Evolutionary conservation across 1,284 basidiomycete genomes (phyloP).

Genomic region (Sanguinoderma infundibulare): DNA sequence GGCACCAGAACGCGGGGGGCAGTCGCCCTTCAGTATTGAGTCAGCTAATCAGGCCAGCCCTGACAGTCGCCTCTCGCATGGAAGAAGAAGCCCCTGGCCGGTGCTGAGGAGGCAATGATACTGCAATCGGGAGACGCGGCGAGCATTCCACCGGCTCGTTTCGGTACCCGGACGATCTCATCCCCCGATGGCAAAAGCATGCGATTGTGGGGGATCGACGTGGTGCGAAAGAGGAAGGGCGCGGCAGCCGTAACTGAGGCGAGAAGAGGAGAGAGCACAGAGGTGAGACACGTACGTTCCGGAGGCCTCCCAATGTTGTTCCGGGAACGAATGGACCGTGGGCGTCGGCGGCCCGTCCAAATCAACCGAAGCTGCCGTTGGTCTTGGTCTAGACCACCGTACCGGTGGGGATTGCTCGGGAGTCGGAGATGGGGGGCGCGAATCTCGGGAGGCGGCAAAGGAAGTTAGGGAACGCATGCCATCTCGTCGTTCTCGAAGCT

Average conservation of each 20-base stretch:
- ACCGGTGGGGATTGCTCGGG: constrained; percentile 17
- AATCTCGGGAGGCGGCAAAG: constrained; percentile 12
- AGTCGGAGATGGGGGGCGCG: constrained; percentile 19
- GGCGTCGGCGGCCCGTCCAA: background rate
- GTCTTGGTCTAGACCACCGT: background rate
- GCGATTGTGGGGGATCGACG: constrained; percentile 24
- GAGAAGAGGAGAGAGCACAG: background rate
- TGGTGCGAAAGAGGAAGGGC: constrained; percentile 10
- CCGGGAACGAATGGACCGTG: background rate
- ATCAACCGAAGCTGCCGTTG: background rate
- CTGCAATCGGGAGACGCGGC: constrained; percentile 7
- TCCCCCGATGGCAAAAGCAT: constrained; percentile 4
- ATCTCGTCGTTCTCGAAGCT: constrained; percentile 16
- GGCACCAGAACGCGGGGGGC: constrained; percentile 3
- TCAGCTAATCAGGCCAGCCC: constrained; percentile 21
- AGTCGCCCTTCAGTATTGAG: constrained; percentile 2
- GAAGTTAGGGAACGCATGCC: constrained; percentile 12
- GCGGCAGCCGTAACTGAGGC: background rate
- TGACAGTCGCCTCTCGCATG: constrained; percentile 16
- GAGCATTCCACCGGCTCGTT: constrained; percentile 11
- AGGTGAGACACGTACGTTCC: background rate
- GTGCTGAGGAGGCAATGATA: constrained; percentile 9
- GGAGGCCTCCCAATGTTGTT: background rate
- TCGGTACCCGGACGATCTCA: constrained; percentile 18
- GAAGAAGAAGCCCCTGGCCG: constrained; percentile 14